phyloP scores from a whole-genome alignment of 495 filamentous ascomycete genomes.

The Aspergillus bridgeri region DNA sequence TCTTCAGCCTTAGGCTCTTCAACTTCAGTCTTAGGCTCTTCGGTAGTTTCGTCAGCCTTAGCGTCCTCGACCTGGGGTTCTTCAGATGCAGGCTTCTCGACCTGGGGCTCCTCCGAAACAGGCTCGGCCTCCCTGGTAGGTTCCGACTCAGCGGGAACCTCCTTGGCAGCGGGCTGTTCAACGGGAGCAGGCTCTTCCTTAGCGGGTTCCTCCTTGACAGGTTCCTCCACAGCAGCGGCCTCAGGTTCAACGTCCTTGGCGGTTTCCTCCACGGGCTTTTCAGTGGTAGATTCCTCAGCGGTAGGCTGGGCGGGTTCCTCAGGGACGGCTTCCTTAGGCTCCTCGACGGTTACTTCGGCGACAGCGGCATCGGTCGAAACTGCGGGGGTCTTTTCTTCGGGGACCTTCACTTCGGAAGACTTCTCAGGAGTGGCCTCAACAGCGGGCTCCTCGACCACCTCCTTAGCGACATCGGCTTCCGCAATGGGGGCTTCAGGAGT shows the following conservation, averaged over 20 bases:
- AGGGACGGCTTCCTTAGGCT: neutral
- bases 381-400: neutral
- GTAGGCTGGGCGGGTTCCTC: neutral
- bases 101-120: neutral
- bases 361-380: neutral
- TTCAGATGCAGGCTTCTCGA: neutral
- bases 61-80: neutral
- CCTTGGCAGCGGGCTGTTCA: conserved; percentile 11
- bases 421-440: neutral
- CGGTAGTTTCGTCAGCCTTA: too few species aligned
- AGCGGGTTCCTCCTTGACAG: conserved; percentile 3
- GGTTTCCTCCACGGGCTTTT: conserved; percentile 9
- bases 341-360: neutral
- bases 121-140: too few species aligned
- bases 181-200: conserved; percentile 9
- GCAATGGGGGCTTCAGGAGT: neutral
- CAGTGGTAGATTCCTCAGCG: neutral
- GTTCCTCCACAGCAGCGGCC: conserved; percentile 6
- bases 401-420: neutral
- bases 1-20: neutral
- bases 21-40: neutral
- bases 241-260: conserved; percentile 3
- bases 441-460: neutral
- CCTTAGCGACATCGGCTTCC: neutral
- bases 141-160: conserved; percentile 8